Percentiles rank a stretch among this genome's conserved stretches.
Evolutionary conservation across 306 rosid species (phyloP).

Genomic region (Dryas octopetala): DNA sequence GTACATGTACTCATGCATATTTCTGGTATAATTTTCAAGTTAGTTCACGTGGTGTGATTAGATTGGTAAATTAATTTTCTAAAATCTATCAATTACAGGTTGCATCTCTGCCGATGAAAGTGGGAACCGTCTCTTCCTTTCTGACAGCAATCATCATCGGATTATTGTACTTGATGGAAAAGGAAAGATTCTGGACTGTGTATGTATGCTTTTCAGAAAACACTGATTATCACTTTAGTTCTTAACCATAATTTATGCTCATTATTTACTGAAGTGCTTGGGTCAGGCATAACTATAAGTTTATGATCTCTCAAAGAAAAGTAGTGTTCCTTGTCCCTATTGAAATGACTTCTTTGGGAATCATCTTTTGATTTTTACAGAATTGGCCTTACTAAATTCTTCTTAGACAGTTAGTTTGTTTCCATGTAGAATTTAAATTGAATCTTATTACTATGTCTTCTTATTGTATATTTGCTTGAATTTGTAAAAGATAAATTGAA

Average conservation of each 20-base stretch:
- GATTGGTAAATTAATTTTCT: conserved; percentile 13
- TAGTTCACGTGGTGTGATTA: not conserved
- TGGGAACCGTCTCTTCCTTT: conserved; percentile 67
- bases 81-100: conserved; percentile 48
- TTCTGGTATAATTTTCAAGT: not conserved
- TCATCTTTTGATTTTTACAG: not conserved
- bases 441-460: not conserved
- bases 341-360: not conserved
- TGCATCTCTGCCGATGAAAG: conserved; percentile 76
- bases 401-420: not conserved
- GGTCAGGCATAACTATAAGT: not conserved
- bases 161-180: conserved; percentile 60
- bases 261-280: not conserved
- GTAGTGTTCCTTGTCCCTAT: not conserved
- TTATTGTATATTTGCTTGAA: not conserved
- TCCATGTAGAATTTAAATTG: not conserved
- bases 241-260: not conserved
- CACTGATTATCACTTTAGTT: not conserved
- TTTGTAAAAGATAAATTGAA: not conserved
- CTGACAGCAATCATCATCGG: conserved; percentile 90
- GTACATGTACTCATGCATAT: not conserved
- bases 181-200: conserved; percentile 78
- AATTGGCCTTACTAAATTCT: not conserved
- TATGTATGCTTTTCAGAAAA: conserved; percentile 37
- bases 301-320: not conserved